Evolutionary conservation across 2,329 filamentous ascomycete species (phyloP), one percentile per base, ranked within the genome.

Genomic region (Alternaria novae-zelandiae): DNA sequence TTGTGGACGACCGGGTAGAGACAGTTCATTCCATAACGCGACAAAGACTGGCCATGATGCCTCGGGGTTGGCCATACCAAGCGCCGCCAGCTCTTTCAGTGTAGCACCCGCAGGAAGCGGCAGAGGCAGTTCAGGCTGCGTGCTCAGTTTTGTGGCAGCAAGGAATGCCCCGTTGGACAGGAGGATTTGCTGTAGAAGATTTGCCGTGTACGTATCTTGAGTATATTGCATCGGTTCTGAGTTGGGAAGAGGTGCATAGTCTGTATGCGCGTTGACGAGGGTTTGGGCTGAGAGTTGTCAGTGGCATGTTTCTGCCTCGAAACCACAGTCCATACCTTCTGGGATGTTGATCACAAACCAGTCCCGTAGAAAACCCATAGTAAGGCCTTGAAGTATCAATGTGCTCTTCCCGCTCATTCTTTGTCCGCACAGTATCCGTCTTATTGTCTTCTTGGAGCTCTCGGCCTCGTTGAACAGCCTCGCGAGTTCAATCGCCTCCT

Each of bases 321-420:
- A 23, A 10, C 26, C 7, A 21, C 30, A 26, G 4, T 53, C 74
- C 85, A 73, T 84, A 96, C 94, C 91, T 83, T 99, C 94, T 41
- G 96, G 94, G 55, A 98, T 86, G 75, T 92, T 91, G 62, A 99
- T 86, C 50, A 98, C 94, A 47, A 97, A 86, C 93, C 94, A 98
- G 26, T 91, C 87, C 78, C 93, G 93, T 74, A 94, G 79, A 69
- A 95, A 89, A 2, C 89, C 95, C 80, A 94, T 90, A 17, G 91
- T 85, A 86, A 96, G 88, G 43, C 91, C 91, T 82, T 98, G 94
- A 49, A 97, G 84, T 74, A 96, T 80, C 74, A 97, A 82, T 71
- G 96, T 88, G 78, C 92, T 97, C 87, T 98, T 99, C 36, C 96
- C 96, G 13, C 90, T 88, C 45, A 90, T 86, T 76, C 87, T 89